Evolutionary conservation across 257 asterid species (phyloP).

Genomic region (Solanum lycopersicoides): DNA sequence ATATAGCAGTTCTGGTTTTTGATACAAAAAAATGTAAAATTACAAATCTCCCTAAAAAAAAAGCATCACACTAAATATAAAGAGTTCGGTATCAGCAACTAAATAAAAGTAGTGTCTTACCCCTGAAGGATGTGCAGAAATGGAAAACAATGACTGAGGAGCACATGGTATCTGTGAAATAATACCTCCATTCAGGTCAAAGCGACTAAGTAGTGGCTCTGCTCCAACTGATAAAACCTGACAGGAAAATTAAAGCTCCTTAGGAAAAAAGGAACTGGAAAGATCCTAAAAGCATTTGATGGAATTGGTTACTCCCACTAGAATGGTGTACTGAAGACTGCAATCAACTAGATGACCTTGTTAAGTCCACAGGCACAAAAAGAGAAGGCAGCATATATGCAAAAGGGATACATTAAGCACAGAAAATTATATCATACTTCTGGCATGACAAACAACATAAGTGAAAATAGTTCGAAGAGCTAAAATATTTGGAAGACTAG

Average conservation of each 20-base stretch:
- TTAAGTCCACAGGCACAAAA: not conserved
- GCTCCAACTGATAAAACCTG: conserved; percentile 90
- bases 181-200: conserved; percentile 65
- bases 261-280: not conserved
- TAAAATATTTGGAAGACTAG: not conserved
- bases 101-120: conserved; percentile 24
- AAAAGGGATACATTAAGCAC: not conserved
- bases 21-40: not conserved
- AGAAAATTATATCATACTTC: not conserved
- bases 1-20: not conserved
- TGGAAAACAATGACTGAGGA: conserved; percentile 68
- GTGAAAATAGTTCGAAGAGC: not conserved
- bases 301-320: not conserved
- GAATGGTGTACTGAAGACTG: not conserved
- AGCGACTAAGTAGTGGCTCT: conserved; percentile 63
- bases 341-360: not conserved
- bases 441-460: not conserved
- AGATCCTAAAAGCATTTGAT: not conserved
- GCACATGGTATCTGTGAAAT: conserved; percentile 85
- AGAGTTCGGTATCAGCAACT: not conserved
- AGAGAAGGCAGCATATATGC: not conserved
- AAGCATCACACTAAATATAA: not conserved
- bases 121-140: conserved; percentile 77
- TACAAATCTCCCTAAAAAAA: not conserved
- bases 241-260: conserved; percentile 4